Base-by-base conservation (phyloP, 1,139 yeast species). In the Hansenula sp. region DNA sequence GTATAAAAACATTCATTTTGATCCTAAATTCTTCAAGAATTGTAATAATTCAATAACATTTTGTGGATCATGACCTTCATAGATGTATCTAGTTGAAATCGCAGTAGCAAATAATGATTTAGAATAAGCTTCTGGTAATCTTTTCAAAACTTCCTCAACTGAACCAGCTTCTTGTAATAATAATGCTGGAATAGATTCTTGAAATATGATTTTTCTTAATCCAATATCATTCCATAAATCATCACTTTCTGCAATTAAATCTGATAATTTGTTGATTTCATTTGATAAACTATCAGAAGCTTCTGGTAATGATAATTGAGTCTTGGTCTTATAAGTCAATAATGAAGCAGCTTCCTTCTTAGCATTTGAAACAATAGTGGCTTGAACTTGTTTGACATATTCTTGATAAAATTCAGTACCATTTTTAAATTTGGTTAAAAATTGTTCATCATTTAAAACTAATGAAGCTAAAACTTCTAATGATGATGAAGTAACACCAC, bases 401-500 rank as follows among this genome's bases (percentile, higher is more conserved):
- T 73, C 71, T 60, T 80, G 72, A 70, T 92, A 92, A 62, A 89
- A 86, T 44, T 71, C 71, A 18, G 97, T 95, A 46, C 75, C 73
- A 32, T 56, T 56, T 35, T 53, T 50, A 34, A 62, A 61, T 35
- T 71, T 59, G 46, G 76, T 73, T 44, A 85, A 79, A 70, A 90
- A 92, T 35, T 82, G 89, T 42, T 75, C 77, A 63, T 92, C 98
- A 56, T 82, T 90, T 61, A 92, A 83, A 3, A 96, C 85, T 50
- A 92, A 77, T 5, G 98, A 92, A 13, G 97, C 96, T 56, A 92
- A 75, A 17, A 92, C 98, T 67, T 92, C 98, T 52, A 88, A 72
- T 2, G 97, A 90, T 2, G 97, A 89, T 1, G 97, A 90, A 2
- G 98, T 92, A 40, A 92, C 98, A 68, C 98, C 98, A 59, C 98